A percentile compares a stretch with the other conserved stretches of the same genome.
phyloP scores from a whole-genome alignment of 2,329 filamentous ascomycete genomes.

The Bretziella fagacearum region DNA sequence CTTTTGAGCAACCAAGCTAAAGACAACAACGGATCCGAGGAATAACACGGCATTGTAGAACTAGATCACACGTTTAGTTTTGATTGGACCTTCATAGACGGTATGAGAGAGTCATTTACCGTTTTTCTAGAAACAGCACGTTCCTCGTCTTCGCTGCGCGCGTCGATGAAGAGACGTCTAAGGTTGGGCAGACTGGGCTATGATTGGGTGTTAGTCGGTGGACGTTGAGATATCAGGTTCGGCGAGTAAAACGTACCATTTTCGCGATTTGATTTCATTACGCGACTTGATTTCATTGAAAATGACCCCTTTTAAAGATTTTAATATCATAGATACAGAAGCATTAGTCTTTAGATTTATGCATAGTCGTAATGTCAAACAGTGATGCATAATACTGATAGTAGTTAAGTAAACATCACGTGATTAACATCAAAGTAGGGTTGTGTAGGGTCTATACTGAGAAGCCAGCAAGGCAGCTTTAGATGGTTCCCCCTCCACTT shows the following conservation, averaged over 20 bases:
- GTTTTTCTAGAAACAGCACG: constrained; percentile 86
- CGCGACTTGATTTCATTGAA: too few species aligned
- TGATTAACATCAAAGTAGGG: neutral
- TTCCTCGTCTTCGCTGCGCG: constrained; percentile 82
- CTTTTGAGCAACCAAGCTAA: constrained; percentile 81
- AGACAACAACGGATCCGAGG: constrained; percentile 88
- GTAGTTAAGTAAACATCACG: neutral
- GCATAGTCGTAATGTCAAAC: too few species aligned
- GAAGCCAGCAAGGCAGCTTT: constrained; percentile 12
- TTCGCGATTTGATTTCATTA: neutral
- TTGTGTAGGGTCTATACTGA: neutral
- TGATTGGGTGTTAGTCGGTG: neutral
- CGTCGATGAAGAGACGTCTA: constrained; percentile 89
- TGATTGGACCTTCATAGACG: neutral
- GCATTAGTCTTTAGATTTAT: too few species aligned
- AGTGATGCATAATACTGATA: neutral
- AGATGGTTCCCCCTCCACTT: neutral
- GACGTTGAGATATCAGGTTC: too few species aligned
- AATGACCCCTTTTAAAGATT: too few species aligned
- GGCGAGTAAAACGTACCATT: too few species aligned
- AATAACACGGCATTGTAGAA: constrained; percentile 97
- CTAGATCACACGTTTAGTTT: constrained; percentile 30
- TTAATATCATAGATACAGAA: too few species aligned
- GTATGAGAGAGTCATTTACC: constrained; percentile 37
- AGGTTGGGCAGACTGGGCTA: constrained; percentile 78